Evolutionary conservation across 768 basidiomycete genomes (phyloP), one percentile per base, ranked within the genome.

Genomic region (Sporobolomyces roseus): DNA sequence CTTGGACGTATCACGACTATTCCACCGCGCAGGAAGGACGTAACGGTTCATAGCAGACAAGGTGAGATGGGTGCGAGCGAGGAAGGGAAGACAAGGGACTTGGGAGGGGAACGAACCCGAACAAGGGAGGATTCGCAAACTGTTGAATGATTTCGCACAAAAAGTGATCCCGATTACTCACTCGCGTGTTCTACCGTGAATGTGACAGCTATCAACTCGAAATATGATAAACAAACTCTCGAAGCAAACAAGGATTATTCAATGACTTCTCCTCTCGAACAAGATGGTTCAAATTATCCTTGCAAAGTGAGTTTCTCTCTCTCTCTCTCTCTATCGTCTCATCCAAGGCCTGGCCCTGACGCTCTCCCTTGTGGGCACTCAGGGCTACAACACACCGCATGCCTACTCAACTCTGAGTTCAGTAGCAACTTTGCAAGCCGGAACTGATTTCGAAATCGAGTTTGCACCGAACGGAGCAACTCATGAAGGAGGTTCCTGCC

Each of bases 401-500:
- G 76, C 71, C 74, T 73, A 65, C 17, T 55, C 73, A 21, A 50
- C 45, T 10, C 76, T 78, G 64, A 66, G 68, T 29, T 67, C 78
- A 14, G 75, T 76, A 56, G 77, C 72, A 8, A 75, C 77, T 6
- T 75, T 75, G 61, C 35, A 69, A 7, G 79, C 80, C 3, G 80
- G 80, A 10, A 52, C 70, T 29, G 69, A 72, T 19, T 64, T 79
- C 59, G 73, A 65, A 27, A 71, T 75, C 63, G 73, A 75, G 38
- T 63, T 79, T 6, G 76, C 73, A 1, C 16, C 62, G 8, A 77
- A 76, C 13, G 77, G 77, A 12, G 79, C 79, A 0, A 74, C 73
- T 1, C 80, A 81, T 65, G 74, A 65, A 8, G 80, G 80, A 25
- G 80, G 80, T 3, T 79, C 79, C 32, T 80, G 79, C 68, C 80